Evolutionary conservation across 2,329 filamentous ascomycete species (phyloP).

Genomic region (Aspergillus sp.): DNA sequence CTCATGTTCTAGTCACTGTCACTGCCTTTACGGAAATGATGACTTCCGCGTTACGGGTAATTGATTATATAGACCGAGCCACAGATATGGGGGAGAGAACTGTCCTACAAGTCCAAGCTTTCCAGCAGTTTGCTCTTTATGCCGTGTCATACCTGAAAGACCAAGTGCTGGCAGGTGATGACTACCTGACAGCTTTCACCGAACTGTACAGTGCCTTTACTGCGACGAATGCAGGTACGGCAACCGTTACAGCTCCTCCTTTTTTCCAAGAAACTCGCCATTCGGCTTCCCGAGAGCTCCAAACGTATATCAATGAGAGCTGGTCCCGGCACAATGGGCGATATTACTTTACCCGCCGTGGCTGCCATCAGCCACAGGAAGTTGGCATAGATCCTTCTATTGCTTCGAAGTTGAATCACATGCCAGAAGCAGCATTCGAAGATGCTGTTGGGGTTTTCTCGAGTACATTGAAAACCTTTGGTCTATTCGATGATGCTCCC

Average conservation of each 20-base stretch:
- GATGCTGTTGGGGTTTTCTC: conserved; percentile 12
- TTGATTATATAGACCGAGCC: conserved; percentile 45
- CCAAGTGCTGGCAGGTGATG: conserved; percentile 6
- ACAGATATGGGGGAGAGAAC: conserved; percentile 20
- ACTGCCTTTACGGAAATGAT: conserved; percentile 38
- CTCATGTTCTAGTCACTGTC: conserved; percentile 35
- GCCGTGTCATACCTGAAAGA: conserved; percentile 22
- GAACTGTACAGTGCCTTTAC: not conserved
- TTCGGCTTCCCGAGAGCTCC: conserved; percentile 39
- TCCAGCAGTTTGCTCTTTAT: conserved; percentile 37
- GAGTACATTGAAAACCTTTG: conserved; percentile 6
- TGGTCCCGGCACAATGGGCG: conserved; percentile 43
- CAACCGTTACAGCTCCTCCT: conserved; percentile 4
- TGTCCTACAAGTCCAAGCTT: conserved; percentile 30
- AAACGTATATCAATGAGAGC: conserved; percentile 38
- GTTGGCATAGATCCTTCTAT: conserved; percentile 33
- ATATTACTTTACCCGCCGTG: conserved; percentile 43
- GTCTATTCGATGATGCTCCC: conserved; percentile 6
- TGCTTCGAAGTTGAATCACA: conserved; percentile 13
- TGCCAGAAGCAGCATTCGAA: conserved; percentile 16
- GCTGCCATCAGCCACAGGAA: conserved; percentile 41
- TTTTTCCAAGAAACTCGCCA: conserved; percentile 21
- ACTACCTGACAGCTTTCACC: conserved; percentile 2
- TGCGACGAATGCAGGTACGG: not conserved
- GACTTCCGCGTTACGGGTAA: conserved; percentile 32